Evolutionary conservation across 139 green algal species (phyloP).

Genomic region (Nannochloris sp.): DNA sequence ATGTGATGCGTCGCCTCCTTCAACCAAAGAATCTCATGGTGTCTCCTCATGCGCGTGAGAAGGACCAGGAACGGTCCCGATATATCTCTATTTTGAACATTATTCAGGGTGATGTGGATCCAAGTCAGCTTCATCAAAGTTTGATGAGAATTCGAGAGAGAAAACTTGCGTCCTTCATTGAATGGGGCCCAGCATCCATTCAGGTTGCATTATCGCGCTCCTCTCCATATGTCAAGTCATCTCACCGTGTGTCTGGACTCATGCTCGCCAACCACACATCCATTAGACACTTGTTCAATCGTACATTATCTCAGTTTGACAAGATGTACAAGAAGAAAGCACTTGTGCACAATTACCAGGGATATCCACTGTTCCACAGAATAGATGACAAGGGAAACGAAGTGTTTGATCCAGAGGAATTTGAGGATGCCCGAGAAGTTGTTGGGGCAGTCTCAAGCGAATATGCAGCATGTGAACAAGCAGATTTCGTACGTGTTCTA

Average conservation of each 20-base stretch:
- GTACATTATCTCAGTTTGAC: slow-evolving; percentile 82
- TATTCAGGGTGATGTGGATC: slow-evolving; percentile 91
- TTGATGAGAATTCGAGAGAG: slow-evolving; percentile 93
- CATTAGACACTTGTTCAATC: slow-evolving; percentile 90
- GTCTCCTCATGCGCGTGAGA: slow-evolving; percentile 47
- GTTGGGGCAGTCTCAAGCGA: slow-evolving; percentile 64
- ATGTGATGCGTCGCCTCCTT: slow-evolving; percentile 94
- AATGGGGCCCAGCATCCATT: slow-evolving; percentile 93
- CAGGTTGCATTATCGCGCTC: slow-evolving; percentile 93
- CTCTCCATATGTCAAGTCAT: slow-evolving; percentile 79
- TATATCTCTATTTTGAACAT: slow-evolving; percentile 99
- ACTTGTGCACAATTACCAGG: slow-evolving; percentile 78
- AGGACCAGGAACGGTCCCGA: slow-evolving; percentile 66
- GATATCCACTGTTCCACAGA: slow-evolving; percentile 39
- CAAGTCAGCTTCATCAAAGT: slow-evolving; percentile 91
- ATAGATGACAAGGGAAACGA: not conserved
- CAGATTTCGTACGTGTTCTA: slow-evolving; percentile 53
- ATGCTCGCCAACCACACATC: slow-evolving; percentile 99
- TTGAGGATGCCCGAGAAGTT: slow-evolving; percentile 83
- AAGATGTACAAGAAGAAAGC: slow-evolving; percentile 81
- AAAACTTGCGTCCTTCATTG: slow-evolving; percentile 92
- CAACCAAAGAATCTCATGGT: slow-evolving; percentile 98
- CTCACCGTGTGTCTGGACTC: slow-evolving; percentile 84
- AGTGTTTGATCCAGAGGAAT: slow-evolving; percentile 64
- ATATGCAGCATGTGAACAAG: slow-evolving; percentile 78